These are phyloP conservation scores for Buddleja alternifolia DNA, from an alignment of 257 asterid species.

Conservation along the genomic window DNA sequence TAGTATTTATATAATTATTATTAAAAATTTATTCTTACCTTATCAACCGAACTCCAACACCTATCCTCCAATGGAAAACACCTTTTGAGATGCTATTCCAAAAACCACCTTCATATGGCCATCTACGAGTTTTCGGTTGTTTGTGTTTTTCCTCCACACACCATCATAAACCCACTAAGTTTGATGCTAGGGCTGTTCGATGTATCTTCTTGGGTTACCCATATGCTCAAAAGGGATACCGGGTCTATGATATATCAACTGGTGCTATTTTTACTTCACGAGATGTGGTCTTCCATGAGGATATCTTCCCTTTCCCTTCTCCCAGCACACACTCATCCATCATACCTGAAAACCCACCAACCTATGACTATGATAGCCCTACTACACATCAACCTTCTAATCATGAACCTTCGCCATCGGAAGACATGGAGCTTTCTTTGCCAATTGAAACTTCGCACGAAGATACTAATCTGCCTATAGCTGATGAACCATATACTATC, in stretches of 20 bases:
- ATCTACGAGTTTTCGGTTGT: constrained; percentile 2
- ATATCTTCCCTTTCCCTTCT: background rate
- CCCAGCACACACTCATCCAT: background rate
- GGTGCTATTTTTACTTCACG: background rate
- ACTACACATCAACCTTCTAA: no score
- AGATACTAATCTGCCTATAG: no score
- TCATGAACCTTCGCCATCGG: no score
- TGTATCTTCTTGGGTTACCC: constrained; percentile 9
- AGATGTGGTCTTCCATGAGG: background rate
- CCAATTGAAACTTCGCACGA: no score
- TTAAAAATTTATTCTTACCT: no score
- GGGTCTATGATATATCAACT: background rate
- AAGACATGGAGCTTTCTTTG: no score
- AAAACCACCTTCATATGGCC: background rate
- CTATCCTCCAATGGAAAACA: no score
- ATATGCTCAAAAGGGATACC: constrained; percentile 3
- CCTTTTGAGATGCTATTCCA: no score
- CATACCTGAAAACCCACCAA: background rate
- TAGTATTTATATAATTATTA: no score
- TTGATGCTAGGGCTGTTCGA: background rate
- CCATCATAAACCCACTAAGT: background rate
- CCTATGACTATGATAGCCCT: no score
- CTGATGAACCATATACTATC: no score
- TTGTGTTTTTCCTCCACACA: background rate
- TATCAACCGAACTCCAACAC: background rate